Conservation (phyloP, 2,329 filamentous ascomycete genomes). For the Exophiala lecanii-corni region DNA sequence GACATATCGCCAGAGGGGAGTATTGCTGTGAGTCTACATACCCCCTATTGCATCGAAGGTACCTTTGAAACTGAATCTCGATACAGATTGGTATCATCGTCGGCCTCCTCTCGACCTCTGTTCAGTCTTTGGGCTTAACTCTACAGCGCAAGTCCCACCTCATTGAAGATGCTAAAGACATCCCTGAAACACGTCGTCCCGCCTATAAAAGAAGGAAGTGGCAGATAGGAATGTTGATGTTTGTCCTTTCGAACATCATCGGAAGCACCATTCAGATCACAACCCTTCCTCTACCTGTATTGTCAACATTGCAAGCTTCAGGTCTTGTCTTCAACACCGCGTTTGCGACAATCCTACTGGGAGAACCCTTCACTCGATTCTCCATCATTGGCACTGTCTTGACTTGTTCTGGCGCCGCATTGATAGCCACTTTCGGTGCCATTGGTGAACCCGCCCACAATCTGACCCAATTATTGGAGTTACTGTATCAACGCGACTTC, state of each 20-base stretch:
- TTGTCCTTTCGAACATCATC: slow-evolving; percentile 87
- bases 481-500: slow-evolving; percentile 71
- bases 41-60: neutral
- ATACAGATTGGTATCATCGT: slow-evolving; percentile 82
- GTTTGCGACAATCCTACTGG: slow-evolving; percentile 86
- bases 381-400: slow-evolving; percentile 86
- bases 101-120: slow-evolving; percentile 85
- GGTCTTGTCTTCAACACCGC: slow-evolving; percentile 98
- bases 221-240: slow-evolving; percentile 96
- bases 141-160: slow-evolving; percentile 97
- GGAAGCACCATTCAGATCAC: slow-evolving; percentile 98
- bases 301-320: slow-evolving; percentile 92
- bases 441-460: slow-evolving; percentile 90
- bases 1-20: slow-evolving; percentile 73
- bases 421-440: slow-evolving; percentile 91
- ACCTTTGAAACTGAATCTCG: slow-evolving; percentile 25
- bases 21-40: slow-evolving; percentile 58
- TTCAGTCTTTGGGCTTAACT: slow-evolving; percentile 91
- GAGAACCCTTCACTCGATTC: slow-evolving; percentile 89
- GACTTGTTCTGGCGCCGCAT: slow-evolving; percentile 78
- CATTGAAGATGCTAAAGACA: slow-evolving; percentile 88
- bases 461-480: slow-evolving; percentile 70
- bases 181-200: slow-evolving; percentile 72
- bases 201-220: slow-evolving; percentile 87
- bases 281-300: slow-evolving; percentile 84